Evolutionary conservation across 768 basidiomycete species (phyloP).

Genomic region (Collybiopsis confluens): DNA sequence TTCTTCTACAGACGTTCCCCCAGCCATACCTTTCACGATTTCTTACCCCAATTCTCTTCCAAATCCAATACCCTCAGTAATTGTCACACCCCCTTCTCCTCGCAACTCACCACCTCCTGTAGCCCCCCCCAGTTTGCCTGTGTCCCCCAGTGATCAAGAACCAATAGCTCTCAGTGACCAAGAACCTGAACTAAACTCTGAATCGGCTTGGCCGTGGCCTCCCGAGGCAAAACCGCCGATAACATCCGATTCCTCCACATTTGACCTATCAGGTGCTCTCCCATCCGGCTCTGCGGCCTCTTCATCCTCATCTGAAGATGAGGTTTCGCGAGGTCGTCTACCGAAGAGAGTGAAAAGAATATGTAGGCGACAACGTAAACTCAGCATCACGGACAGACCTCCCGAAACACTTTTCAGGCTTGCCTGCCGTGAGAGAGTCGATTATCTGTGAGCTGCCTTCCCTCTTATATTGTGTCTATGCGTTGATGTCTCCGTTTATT

Average conservation of each 20-base stretch:
- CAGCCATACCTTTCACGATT: not conserved
- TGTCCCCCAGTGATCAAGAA: no score
- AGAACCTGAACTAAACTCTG: not conserved
- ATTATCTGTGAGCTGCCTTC: not conserved
- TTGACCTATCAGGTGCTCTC: not conserved
- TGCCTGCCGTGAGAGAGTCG: constrained; percentile 4
- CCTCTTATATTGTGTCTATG: not conserved
- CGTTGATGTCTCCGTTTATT: not conserved
- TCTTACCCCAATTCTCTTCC: constrained; percentile 1
- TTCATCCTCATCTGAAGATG: not conserved
- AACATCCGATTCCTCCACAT: not conserved
- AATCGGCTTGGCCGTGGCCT: not conserved
- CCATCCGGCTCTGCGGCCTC: no score
- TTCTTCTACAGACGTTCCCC: no score
- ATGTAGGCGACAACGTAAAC: not conserved
- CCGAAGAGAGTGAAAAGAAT: not conserved
- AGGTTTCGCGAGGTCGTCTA: not conserved
- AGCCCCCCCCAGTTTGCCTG: not conserved
- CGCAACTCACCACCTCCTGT: not conserved
- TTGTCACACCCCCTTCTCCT: not conserved
- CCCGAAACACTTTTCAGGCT: constrained; percentile 1
- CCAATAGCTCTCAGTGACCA: not conserved
- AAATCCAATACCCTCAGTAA: not conserved
- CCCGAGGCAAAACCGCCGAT: not conserved
- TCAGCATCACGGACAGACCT: not conserved